Evolutionary conservation across 257 asterid species (phyloP).

Genomic region (Gentiana dahurica): DNA sequence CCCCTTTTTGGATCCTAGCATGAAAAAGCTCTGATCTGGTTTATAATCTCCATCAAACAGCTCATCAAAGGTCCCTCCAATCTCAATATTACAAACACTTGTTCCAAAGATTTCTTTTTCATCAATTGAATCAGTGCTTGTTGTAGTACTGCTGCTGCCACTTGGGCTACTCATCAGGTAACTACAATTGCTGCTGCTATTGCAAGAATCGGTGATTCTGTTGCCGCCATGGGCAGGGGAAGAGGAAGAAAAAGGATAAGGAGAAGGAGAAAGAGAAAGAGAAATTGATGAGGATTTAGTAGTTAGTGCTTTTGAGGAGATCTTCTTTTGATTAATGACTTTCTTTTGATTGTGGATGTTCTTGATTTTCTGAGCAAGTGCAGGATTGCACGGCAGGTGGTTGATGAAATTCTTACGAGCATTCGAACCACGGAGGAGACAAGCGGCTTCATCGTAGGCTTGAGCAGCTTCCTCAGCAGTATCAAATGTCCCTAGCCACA

Average conservation of each 20-base stretch:
- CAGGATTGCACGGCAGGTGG: conserved; percentile 52
- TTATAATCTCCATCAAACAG: conserved; percentile 32
- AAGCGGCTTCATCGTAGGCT: conserved; percentile 84
- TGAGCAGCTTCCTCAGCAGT: conserved; percentile 86
- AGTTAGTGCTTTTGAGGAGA: neutral
- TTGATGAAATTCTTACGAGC: conserved; percentile 64
- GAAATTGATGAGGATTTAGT: no score
- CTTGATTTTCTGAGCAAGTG: conserved; percentile 60
- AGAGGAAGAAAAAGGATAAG: no score
- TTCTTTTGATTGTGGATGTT: conserved; percentile 64
- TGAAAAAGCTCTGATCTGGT: conserved; percentile 47
- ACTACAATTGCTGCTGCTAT: conserved; percentile 3
- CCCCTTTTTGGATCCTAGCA: conserved; percentile 25
- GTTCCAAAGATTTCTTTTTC: neutral
- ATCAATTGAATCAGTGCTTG: neutral
- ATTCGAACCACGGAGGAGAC: conserved; percentile 71
- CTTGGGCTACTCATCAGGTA: conserved; percentile 11
- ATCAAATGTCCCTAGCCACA: conserved; percentile 88
- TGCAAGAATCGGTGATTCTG: conserved; percentile 1
- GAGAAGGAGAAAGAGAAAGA: no score
- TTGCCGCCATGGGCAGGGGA: no score
- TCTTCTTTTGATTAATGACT: conserved; percentile 24
- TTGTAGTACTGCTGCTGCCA: conserved; percentile 14
- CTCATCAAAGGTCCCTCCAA: neutral
- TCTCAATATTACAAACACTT: no score